phyloP scores from a whole-genome alignment of 352 stramenopile species.

The Peronospora farinosa region DNA sequence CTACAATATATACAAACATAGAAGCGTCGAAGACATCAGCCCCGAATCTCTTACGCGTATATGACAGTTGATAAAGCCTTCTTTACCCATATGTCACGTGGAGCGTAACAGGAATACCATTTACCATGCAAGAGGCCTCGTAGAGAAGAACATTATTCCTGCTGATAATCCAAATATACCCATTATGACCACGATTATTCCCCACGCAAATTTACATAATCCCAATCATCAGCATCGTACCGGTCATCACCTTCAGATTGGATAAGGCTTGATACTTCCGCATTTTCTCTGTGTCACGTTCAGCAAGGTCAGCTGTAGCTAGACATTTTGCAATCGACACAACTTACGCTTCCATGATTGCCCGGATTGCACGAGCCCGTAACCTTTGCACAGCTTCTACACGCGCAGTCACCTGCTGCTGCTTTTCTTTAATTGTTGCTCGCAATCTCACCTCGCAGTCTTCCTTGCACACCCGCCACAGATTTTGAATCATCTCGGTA shows the following conservation, averaged over 20 bases:
- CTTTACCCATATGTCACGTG: constrained; percentile 70
- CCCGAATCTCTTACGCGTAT: not conserved
- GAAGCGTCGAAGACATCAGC: not conserved
- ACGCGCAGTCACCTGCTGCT: constrained; percentile 55
- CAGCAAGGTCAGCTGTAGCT: constrained; percentile 3
- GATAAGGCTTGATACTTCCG: constrained; percentile 44
- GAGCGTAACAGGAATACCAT: constrained; percentile 59
- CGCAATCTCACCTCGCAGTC: constrained; percentile 52
- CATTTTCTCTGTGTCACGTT: constrained; percentile 31
- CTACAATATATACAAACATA: constrained; percentile 16
- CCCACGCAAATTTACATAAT: not conserved
- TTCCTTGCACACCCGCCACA: constrained; percentile 52
- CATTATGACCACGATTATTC: constrained; percentile 1
- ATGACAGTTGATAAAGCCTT: not conserved
- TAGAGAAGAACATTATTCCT: constrained; percentile 76
- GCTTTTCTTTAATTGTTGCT: constrained; percentile 77
- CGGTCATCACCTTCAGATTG: constrained; percentile 21
- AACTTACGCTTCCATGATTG: constrained; percentile 64
- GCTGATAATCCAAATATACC: constrained; percentile 1
- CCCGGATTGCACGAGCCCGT: constrained; percentile 41
- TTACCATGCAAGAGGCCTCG: constrained; percentile 69
- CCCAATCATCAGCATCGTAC: constrained; percentile 13
- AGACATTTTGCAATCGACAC: not conserved
- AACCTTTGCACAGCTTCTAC: constrained; percentile 60
- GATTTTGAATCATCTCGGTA: constrained; percentile 59